Evolutionary conservation across 2,329 filamentous ascomycete species (phyloP), one percentile per base, ranked within the genome.

Genomic region (Ophiocordyceps camponoti-floridani): DNA sequence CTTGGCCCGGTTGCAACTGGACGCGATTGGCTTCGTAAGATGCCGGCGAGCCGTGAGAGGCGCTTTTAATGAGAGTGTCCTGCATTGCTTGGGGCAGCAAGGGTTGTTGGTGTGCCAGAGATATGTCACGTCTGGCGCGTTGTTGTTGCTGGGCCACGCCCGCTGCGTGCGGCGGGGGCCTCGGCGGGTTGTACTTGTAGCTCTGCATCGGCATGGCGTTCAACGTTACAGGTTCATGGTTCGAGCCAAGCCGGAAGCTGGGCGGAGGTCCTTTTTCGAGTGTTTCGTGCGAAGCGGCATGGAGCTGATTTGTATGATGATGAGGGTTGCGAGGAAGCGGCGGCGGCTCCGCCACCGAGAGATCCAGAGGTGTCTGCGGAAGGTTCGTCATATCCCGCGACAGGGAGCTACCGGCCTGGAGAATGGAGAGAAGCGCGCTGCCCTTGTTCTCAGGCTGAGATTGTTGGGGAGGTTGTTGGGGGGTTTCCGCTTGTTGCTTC

Each of bases 251-350:
- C 8, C 54, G 49, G 28, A 64, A 64, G 1, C 49, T 49, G 1
- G 59, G 60, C 8, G 58, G 59, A 5, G 57, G 56, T 35, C 58
- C 59, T 7, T 56, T 52, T 18, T 51, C 48, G 41, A 50, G 52
- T 3, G 52, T 50, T 3, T 43, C 14, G 10, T 18, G 14, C 42
- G 50, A 50, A 11, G 18, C 7, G 35, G 69, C 66, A 14, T 70
- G 57, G 18, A 65, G 64, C 27, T 69, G 68, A 38, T 61, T 56
- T 13, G 70, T 64, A 43, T 72, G 69, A 46, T 73, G 68, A 54
- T 78, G 75, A 7, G 77, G 75, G 40, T 71, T 74, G 38, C 62
- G 65, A 13, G 77, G 40, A 13, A 77, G 40, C 54, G 73, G 68
- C 27, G 69, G 56, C 19, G 69, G 65, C 26, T 71, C 66, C 5